Conservation (phyloP, 352 stramenopile species). For the Phytophthora litchii region DNA sequence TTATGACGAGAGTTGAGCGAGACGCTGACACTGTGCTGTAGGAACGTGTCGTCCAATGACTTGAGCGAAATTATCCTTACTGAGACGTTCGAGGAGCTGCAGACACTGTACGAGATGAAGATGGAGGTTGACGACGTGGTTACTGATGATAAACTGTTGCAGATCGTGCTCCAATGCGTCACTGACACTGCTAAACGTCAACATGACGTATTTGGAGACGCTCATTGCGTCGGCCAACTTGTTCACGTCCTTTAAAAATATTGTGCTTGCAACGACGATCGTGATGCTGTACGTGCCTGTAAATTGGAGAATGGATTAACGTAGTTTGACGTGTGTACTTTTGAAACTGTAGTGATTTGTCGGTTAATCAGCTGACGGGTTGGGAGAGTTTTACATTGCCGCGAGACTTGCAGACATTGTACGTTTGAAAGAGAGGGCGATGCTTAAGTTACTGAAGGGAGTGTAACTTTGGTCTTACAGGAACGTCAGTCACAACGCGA, state of each 20-base stretch:
- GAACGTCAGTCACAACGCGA: conserved; percentile 40
- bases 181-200: conserved; percentile 27
- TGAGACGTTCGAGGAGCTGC: conserved; percentile 26
- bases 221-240: conserved; percentile 29
- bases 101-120: conserved; percentile 25
- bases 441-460: not conserved
- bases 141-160: not conserved
- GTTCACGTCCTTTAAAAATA: conserved; percentile 28
- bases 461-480: conserved; percentile 14
- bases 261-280: conserved; percentile 34
- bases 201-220: conserved; percentile 34
- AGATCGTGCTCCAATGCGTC: conserved; percentile 38
- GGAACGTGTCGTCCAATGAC: conserved; percentile 32
- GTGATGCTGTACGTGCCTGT: conserved; percentile 28
- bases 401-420: conserved; percentile 38
- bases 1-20: not conserved
- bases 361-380: conserved; percentile 35
- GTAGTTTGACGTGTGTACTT: too few species aligned
- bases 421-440: conserved; percentile 1
- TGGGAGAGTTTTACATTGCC: conserved; percentile 36
- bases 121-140: not conserved
- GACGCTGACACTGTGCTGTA: conserved; percentile 2
- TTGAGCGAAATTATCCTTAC: conserved; percentile 23
- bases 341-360: conserved; percentile 32
- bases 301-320: too few species aligned